Evolutionary conservation across 108 stramenopile species (phyloP).

Genomic region (Pseudonitzschia pungens): DNA sequence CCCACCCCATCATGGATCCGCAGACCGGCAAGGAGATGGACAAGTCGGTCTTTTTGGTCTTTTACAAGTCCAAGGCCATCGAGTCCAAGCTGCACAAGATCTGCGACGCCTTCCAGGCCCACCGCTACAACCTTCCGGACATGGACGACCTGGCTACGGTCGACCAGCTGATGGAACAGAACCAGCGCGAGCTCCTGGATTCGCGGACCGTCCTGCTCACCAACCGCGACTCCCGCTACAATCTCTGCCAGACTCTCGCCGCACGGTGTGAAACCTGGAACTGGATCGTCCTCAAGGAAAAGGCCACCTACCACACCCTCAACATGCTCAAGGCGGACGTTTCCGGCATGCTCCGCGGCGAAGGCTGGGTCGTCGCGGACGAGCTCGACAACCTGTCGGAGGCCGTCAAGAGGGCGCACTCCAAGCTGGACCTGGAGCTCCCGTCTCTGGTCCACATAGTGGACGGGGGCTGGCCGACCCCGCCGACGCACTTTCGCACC

Average conservation of each 20-base stretch:
- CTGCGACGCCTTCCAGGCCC: constrained; percentile 94
- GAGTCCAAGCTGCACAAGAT: constrained; percentile 96
- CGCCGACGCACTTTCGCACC: constrained; percentile 96
- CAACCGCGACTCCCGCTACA: constrained; percentile 93
- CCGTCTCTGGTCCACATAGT: constrained; percentile 84
- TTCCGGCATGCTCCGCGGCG: constrained; percentile 93
- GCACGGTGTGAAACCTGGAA: constrained; percentile 84
- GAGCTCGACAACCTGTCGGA: constrained; percentile 59
- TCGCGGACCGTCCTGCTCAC: constrained; percentile 87
- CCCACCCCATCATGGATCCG: constrained; percentile 88
- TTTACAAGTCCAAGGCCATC: constrained; percentile 92
- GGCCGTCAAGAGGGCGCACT: constrained; percentile 81
- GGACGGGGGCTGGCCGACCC: constrained; percentile 87
- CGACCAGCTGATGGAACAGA: constrained; percentile 80
- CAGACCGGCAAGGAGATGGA: constrained; percentile 70
- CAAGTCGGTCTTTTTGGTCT: constrained; percentile 96
- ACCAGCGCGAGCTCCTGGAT: constrained; percentile 84
- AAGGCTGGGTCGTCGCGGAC: constrained; percentile 95
- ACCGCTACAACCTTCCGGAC: constrained; percentile 94
- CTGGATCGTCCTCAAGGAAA: constrained; percentile 90
- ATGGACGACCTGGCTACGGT: constrained; percentile 87
- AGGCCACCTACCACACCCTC: constrained; percentile 95
- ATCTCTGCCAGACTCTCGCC: constrained; percentile 87
- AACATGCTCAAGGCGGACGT: constrained; percentile 98
- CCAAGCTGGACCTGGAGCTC: constrained; percentile 85